Percentiles rank a stretch among this genome's conserved stretches.
Conservation (phyloP, 495 filamentous ascomycete genomes). For the Pyrenopolyporus hunteri region DNA sequence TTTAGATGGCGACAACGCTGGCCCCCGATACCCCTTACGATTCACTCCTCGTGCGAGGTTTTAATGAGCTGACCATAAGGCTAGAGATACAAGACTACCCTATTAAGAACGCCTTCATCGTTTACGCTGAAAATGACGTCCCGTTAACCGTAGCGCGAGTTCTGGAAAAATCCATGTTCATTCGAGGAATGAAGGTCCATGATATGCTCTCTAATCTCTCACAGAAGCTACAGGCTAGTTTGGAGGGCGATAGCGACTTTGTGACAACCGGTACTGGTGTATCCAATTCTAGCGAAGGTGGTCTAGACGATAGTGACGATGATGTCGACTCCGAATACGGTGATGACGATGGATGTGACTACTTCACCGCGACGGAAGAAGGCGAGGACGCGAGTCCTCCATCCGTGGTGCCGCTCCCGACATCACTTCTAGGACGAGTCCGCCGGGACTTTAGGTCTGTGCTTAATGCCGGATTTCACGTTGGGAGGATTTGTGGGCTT, state of each 20-base stretch:
- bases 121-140: slow-evolving; percentile 49
- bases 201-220: slow-evolving; percentile 41
- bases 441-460: slow-evolving; percentile 66
- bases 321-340: slow-evolving; percentile 16
- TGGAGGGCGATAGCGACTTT: slow-evolving; percentile 37
- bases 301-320: slow-evolving; percentile 42
- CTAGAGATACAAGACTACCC: slow-evolving; percentile 44
- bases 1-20: neutral
- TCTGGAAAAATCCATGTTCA: slow-evolving; percentile 35
- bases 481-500: slow-evolving; percentile 66
- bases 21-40: neutral
- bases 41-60: neutral
- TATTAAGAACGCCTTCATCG: slow-evolving; percentile 38
- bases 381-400: neutral
- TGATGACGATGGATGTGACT: no score
- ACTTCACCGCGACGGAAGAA: no score
- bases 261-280: slow-evolving; percentile 47
- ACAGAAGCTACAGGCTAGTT: slow-evolving; percentile 32
- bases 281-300: slow-evolving; percentile 8
- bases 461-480: slow-evolving; percentile 72
- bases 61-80: neutral
- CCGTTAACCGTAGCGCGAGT: slow-evolving; percentile 32
- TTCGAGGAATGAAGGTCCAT: slow-evolving; percentile 15
- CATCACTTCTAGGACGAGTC: slow-evolving; percentile 47
- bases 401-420: neutral